These are phyloP conservation scores for Lipomyces starkeyi DNA, from an alignment of 805 yeast species.

Conservation along the genomic window DNA sequence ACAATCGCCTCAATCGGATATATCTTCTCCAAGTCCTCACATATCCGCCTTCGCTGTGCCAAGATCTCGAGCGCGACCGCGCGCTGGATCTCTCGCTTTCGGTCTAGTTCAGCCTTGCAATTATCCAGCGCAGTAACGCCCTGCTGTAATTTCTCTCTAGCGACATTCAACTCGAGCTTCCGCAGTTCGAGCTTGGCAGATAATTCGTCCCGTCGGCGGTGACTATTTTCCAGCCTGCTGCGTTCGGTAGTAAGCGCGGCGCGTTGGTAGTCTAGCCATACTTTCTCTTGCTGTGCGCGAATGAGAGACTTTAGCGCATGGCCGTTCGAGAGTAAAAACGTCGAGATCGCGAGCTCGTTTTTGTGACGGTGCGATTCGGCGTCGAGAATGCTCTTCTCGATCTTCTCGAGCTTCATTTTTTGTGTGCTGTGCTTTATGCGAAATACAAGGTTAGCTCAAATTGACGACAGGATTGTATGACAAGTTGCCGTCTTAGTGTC, in stretches of 20 bases:
- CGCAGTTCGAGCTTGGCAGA: slow-evolving; percentile 19
- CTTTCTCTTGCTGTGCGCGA: slow-evolving; percentile 20
- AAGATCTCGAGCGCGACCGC: slow-evolving; percentile 17
- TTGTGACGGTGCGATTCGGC: slow-evolving; percentile 27
- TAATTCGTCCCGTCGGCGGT: slow-evolving; percentile 15
- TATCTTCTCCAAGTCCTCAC: slow-evolving; percentile 40
- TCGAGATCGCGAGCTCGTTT: slow-evolving; percentile 22
- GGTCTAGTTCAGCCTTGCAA: slow-evolving; percentile 10
- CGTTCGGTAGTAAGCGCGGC: slow-evolving; percentile 20
- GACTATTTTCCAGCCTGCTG: slow-evolving; percentile 7
- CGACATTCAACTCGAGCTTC: slow-evolving; percentile 19
- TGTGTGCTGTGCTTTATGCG: neutral
- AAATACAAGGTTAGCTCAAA: neutral
- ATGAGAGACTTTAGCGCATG: slow-evolving; percentile 16
- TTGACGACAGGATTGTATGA: neutral
- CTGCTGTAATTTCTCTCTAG: slow-evolving; percentile 10
- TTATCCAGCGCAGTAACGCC: slow-evolving; percentile 7
- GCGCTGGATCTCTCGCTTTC: neutral
- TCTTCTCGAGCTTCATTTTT: slow-evolving; percentile 24
- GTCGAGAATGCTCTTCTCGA: slow-evolving; percentile 24
- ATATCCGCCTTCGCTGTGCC: slow-evolving; percentile 41
- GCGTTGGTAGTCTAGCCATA: slow-evolving; percentile 21
- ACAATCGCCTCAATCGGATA: slow-evolving; percentile 46
- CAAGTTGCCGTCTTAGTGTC: neutral
- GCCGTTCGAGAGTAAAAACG: slow-evolving; percentile 11